Percentiles rank a stretch among this genome's conserved stretches.
These are phyloP conservation scores for Rhypophila decipiens DNA, from an alignment of 495 filamentous ascomycete genomes.

Conservation along the genomic window DNA sequence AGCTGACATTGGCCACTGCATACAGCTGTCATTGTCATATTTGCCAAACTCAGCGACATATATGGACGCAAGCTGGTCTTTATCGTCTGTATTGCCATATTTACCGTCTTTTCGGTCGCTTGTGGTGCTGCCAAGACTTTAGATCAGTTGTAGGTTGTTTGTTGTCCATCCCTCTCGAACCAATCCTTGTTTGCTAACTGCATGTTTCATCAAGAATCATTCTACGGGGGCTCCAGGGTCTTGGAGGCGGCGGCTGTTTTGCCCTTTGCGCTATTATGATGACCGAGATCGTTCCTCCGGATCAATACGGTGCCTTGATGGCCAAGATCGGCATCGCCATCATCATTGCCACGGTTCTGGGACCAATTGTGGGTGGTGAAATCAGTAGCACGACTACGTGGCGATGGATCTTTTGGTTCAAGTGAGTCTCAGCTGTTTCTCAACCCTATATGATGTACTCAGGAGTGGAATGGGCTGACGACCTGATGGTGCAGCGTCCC, in stretches of 20 bases:
- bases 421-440: background rate
- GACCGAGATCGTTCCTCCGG: conserved; percentile 28
- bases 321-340: conserved; percentile 11
- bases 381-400: conserved; percentile 10
- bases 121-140: conserved; percentile 32
- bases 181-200: background rate
- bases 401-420: background rate
- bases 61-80: conserved; percentile 32
- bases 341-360: conserved; percentile 25
- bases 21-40: conserved; percentile 23
- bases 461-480: background rate
- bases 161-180: background rate
- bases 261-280: conserved; percentile 31
- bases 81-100: conserved; percentile 25
- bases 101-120: conserved; percentile 33
- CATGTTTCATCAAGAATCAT: conserved; percentile 15
- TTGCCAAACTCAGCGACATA: conserved; percentile 35
- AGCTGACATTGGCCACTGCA: background rate
- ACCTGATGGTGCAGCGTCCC: background rate
- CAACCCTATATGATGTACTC: background rate
- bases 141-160: conserved; percentile 24
- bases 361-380: conserved; percentile 37
- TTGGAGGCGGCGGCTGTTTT: conserved; percentile 33
- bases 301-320: conserved; percentile 9
- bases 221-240: conserved; percentile 35